Evolutionary conservation across 495 filamentous ascomycete genomes (phyloP), one percentile per base, ranked within the genome.

Genomic region (Penicillium daleae): DNA sequence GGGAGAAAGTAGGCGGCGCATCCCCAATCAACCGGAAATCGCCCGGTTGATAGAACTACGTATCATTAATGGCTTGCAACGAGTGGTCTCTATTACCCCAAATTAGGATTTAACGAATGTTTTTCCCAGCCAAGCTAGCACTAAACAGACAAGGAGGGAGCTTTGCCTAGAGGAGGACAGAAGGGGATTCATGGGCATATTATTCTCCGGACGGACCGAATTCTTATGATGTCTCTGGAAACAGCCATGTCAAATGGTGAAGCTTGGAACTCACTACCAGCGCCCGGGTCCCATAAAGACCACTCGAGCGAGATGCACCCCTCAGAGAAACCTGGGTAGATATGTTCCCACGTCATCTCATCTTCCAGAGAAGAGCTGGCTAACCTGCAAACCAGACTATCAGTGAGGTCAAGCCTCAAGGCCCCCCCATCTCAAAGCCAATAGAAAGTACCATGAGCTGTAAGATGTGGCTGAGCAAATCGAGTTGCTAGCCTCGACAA

Each of bases 401-500:
- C n/a, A 15, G 31, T 33, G 4, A 22, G 29, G 51, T 31, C 51
- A 27, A 2, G 21, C 27, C 50, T 8, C 50, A 24, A 52, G 26
- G 27, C 24, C 50, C 12, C n/a, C 29, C 50, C 21, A 52, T 32
- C 50, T 21, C 50, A 21, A 31, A 53, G 6, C 17, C 22, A 27
- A 53, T 32, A 21, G 29, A 21, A 33, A n/a, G 39, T 53, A 27
- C 31, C 27, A 21, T 5, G 51, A 21, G 13, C 35, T 33, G 57
- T 24, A 26, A 32, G 24, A 15, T 46, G 54, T 57, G 48, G 44
- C 60, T 63, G 54, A 53, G 54, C 24, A 42, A 24, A n/a, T 24
- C 35, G 54, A 19, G 21, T 44, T 24, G 31, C 12, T 35, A 42
- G 32, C 44, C 46, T 24, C 44, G 46, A 35, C 9, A n/a, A 29